Base-by-base conservation (phyloP, 2,329 filamentous ascomycete genomes). In the Leptosphaerulina australis region DNA sequence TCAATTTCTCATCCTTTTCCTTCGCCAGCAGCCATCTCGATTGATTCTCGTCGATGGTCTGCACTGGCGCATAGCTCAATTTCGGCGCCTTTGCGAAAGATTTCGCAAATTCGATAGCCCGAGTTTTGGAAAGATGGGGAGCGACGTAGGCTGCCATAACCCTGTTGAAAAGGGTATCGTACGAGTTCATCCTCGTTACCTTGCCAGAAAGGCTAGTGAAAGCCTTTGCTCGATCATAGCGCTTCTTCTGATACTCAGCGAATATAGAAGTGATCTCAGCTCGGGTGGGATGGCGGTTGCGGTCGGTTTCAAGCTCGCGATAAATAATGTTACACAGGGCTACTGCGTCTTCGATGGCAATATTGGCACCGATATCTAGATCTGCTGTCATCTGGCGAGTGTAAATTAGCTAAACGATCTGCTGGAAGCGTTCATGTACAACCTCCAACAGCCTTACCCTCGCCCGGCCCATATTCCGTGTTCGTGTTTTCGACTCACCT, bases 401-500 rank as follows among this genome's bases (percentile, higher is more conserved):
- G 11, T 2, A 10, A 2, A 4, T 48, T 12, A 48, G 44, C 18
- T 43, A n/a, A 37, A 33, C 5, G n/a, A 3, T 18, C 5, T 4
- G 10, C 17, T 20, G 12, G 3, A 12, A 25, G 4, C n/a, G 15
- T 4, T 30, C 22, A 38, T 18, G 3, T 21, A 17, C 25, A 18
- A 15, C 7, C 12, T 11, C 12, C n/a, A 10, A 18, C 9, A n/a
- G 2, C 11, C 8, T 14, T 17, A 15, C 12, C 5, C 5, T 20
- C 11, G n/a, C 3, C n/a, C 17, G 25, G 22, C 5, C 17, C 15
- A n/a, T 5, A 7, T 10, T 3, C 30, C 20, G 18, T 18, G 26
- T 50, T 6, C 6, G 12, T 9, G 9, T 4, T 9, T 28, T 1
- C 17, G 6, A 28, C 50, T 37, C 45, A 56, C 74, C 67, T 78